Evolutionary conservation across 495 filamentous ascomycete species (phyloP).

Genomic region (Bathelium albidoporum): DNA sequence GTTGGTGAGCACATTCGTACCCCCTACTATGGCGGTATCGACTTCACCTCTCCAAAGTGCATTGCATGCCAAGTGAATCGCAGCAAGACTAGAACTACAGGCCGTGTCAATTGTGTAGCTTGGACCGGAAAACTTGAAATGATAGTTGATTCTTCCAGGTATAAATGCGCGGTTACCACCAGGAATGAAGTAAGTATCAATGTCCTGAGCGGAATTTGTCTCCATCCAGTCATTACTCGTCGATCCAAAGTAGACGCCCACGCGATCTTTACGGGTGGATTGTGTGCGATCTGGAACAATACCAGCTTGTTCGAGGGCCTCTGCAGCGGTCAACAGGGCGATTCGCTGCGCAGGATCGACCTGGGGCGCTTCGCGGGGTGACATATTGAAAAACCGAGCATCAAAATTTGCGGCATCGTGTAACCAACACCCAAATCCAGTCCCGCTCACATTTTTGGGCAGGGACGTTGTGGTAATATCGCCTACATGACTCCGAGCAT

Average conservation of each 20-base stretch:
- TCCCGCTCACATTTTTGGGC: slow-evolving; percentile 26
- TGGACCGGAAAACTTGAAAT: slow-evolving; percentile 27
- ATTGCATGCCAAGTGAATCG: slow-evolving; percentile 20
- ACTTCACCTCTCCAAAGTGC: slow-evolving; percentile 17
- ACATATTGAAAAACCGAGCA: slow-evolving; percentile 36
- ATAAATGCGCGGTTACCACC: slow-evolving; percentile 32
- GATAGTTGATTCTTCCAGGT: slow-evolving; percentile 38
- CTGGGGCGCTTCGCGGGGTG: slow-evolving; percentile 33
- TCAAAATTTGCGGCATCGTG: slow-evolving; percentile 34
- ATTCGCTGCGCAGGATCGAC: slow-evolving; percentile 33
- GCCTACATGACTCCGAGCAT: slow-evolving; percentile 23
- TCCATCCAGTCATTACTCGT: slow-evolving; percentile 34
- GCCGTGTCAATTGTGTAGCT: slow-evolving; percentile 19
- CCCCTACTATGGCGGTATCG: slow-evolving; percentile 20
- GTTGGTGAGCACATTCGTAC: slow-evolving; percentile 24
- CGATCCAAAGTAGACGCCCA: slow-evolving; percentile 32
- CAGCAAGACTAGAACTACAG: slow-evolving; percentile 22
- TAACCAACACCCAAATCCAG: slow-evolving; percentile 31
- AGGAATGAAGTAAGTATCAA: slow-evolving; percentile 35
- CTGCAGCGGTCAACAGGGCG: slow-evolving; percentile 30
- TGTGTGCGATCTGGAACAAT: slow-evolving; percentile 25
- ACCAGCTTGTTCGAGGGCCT: slow-evolving; percentile 35
- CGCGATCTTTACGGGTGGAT: slow-evolving; percentile 26
- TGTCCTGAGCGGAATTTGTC: slow-evolving; percentile 28
- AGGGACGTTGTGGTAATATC: slow-evolving; percentile 17